Base-by-base conservation (phyloP, 2,329 filamentous ascomycete species). In the Pseudogymnoascus sp. region DNA sequence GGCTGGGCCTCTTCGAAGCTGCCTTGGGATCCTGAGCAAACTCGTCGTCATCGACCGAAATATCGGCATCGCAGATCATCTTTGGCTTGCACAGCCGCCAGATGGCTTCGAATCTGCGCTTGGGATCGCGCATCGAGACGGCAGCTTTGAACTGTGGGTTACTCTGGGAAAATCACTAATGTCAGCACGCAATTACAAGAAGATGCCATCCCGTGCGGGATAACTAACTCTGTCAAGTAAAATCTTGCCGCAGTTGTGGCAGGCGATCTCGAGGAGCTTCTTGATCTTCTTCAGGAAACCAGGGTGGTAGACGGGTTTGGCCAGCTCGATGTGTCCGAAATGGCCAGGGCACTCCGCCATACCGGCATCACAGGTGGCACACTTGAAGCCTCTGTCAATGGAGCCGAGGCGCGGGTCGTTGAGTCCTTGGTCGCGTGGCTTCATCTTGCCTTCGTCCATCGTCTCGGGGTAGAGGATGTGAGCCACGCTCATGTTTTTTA, bases 221-320 rank as follows among this genome's bases (percentile, higher is more conserved):
- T 82, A 81, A 95, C 93, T 91, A 88, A 97, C 93, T 88, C 91
- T 90, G 84, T 97, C 92, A 79, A 92, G 89, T 82, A 96, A 85
- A 74, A 97, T 91, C 82, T 94, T 96, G 79, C 92, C 93, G 83
- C 95, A 99, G 77, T 95, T 97, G 80, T 96, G 92, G 84, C 95
- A 99, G 76, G 99, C 92, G 70, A 92, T 94, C 83, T 99, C 95
- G 76, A 99, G 82, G 71, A 99, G 86, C 82, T 97, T 99, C 83
- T 99, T 99, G 78, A 96, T 92, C 81, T 97, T 97, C 76, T 91
- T 95, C 79, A 99, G 89, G 78, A 97, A 99, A 72, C 94, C 94
- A 80, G 82, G 79, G 71, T 99, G 94, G 76, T 90, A 99, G 70
- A 99, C 94, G 62, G 95, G 94, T 74, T 91, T 92, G 42, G 94